Conservation (phyloP, 2,329 filamentous ascomycete species). For the Aspergillus clavatus region DNA sequence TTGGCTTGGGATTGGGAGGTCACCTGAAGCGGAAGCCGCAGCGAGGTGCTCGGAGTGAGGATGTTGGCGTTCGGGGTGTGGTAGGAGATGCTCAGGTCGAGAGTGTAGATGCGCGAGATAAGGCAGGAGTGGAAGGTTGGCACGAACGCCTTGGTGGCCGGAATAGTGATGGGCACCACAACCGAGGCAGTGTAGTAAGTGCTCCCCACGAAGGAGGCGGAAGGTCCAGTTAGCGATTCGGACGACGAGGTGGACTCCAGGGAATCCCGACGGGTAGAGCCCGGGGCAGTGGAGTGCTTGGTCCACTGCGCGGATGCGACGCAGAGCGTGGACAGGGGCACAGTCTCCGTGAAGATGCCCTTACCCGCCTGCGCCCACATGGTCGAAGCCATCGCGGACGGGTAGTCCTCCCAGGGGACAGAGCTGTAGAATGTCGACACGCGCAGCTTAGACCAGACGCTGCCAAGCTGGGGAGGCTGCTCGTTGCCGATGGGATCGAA, state of each 20-base stretch:
- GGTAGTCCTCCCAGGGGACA: slow-evolving; percentile 47
- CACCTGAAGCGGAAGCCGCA: slow-evolving; percentile 44
- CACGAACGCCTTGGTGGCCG: slow-evolving; percentile 56
- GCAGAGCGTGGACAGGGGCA: slow-evolving; percentile 52
- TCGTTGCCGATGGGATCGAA: slow-evolving; percentile 55
- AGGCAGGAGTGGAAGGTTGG: slow-evolving; percentile 69
- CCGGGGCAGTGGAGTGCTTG: slow-evolving; percentile 41
- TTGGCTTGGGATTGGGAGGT: slow-evolving; percentile 18
- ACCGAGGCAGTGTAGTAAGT: slow-evolving; percentile 59
- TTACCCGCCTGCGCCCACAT: slow-evolving; percentile 41
- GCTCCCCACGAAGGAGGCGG: slow-evolving; percentile 41
- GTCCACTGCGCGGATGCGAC: slow-evolving; percentile 56
- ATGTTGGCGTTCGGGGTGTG: slow-evolving; percentile 46
- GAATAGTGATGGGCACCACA: slow-evolving; percentile 59
- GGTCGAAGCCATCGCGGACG: slow-evolving; percentile 39
- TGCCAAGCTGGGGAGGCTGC: slow-evolving; percentile 51
- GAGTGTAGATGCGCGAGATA: slow-evolving; percentile 57
- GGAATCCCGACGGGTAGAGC: slow-evolving; percentile 26
- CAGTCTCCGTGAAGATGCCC: slow-evolving; percentile 49
- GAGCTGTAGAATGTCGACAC: slow-evolving; percentile 55
- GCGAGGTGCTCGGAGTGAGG: slow-evolving; percentile 35
- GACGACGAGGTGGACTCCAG: slow-evolving; percentile 26
- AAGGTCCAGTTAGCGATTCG: slow-evolving; percentile 29
- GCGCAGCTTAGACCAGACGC: slow-evolving; percentile 52
- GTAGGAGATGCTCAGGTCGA: slow-evolving; percentile 56